phyloP scores from a whole-genome alignment of 2,329 filamentous ascomycete genomes.

The Scopulariopsis brevicaulis region DNA sequence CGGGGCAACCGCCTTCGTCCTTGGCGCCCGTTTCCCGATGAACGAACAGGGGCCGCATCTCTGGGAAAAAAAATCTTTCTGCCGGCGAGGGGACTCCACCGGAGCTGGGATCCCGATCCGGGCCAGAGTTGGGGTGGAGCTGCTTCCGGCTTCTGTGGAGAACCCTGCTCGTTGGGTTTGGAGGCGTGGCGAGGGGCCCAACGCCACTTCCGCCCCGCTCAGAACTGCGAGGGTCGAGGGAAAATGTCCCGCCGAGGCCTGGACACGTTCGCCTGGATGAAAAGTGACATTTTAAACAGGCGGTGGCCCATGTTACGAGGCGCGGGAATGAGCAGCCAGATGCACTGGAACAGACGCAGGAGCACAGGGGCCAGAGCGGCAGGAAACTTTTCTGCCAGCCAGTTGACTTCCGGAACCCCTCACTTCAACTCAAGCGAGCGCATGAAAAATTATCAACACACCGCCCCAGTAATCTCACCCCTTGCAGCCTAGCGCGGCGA shows the following conservation, averaged over 20 bases:
- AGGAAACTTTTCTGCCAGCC: not conserved
- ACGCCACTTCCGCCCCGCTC: no score
- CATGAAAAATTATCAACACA: conserved; percentile 1
- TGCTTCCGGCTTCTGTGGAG: no score
- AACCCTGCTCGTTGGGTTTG: no score
- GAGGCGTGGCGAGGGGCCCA: no score
- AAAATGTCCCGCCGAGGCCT: no score
- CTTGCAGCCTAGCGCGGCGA: not conserved
- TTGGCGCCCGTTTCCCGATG: not conserved
- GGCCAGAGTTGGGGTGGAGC: no score
- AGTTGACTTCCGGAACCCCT: not conserved
- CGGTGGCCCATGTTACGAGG: no score
- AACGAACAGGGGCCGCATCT: not conserved
- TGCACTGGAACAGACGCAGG: not conserved
- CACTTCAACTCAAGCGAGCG: not conserved
- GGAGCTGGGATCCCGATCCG: not conserved
- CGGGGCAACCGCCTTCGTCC: not conserved
- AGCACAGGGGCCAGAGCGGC: not conserved
- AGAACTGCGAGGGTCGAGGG: no score
- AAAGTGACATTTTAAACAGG: no score
- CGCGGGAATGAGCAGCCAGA: no score
- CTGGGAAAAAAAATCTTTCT: not conserved
- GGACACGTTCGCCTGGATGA: no score
- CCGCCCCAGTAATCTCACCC: conserved; percentile 3
- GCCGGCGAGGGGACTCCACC: not conserved